A percentile compares a stretch with the other conserved stretches of the same genome.
Conservation (phyloP, 805 yeast genomes). For the Lachancea quebecensis region DNA sequence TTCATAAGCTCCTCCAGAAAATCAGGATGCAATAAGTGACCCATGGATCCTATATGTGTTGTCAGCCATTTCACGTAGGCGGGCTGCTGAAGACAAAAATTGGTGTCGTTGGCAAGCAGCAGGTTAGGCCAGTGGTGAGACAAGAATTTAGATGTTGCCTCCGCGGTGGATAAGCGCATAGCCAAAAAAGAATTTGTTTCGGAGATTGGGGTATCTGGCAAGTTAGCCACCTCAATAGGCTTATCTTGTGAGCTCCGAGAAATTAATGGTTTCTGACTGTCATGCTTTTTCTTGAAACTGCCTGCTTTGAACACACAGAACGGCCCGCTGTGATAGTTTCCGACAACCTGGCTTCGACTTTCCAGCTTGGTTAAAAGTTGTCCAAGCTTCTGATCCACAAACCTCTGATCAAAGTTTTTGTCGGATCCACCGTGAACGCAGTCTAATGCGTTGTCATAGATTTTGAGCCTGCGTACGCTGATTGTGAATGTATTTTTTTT, state of each 20-base stretch:
- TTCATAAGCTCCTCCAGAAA: conserved; percentile 4
- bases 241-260: too few species aligned
- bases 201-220: conserved; percentile 8
- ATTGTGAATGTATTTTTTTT: conserved; percentile 16
- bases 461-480: conserved; percentile 27
- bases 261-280: neutral
- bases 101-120: conserved; percentile 1
- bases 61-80: conserved; percentile 7
- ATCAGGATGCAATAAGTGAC: conserved; percentile 1
- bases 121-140: conserved; percentile 4
- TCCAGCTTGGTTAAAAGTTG: conserved; percentile 1
- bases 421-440: conserved; percentile 18
- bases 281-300: neutral
- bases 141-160: neutral
- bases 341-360: neutral
- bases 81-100: conserved; percentile 8
- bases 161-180: neutral
- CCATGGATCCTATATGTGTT: neutral
- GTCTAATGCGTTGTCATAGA: conserved; percentile 23
- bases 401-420: conserved; percentile 16
- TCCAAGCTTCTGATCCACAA: conserved; percentile 14
- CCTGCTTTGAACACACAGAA: conserved; percentile 1
- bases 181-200: neutral
- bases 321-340: conserved; percentile 2
- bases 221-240: neutral